phyloP scores from a whole-genome alignment of 2,329 filamentous ascomycete genomes.

The Diplocarpon mali region DNA sequence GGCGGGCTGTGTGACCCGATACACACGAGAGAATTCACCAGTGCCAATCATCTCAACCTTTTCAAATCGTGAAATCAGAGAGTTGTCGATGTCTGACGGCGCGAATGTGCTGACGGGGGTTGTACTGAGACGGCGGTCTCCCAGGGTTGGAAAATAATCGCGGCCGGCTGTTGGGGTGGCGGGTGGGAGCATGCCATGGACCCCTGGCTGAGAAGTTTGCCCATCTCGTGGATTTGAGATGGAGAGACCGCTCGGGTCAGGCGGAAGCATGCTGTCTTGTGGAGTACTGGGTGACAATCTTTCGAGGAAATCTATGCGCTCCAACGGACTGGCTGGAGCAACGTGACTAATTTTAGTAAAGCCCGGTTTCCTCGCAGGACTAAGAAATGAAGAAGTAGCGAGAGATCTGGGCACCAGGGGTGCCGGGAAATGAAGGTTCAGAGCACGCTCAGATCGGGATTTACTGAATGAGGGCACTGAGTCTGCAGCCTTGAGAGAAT shows the following conservation, averaged over 20 bases:
- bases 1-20: constrained; percentile 51
- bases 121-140: constrained; percentile 49
- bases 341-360: constrained; percentile 42
- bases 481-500: constrained; percentile 27
- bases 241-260: constrained; percentile 72
- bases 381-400: constrained; percentile 24
- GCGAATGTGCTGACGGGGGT: constrained; percentile 59
- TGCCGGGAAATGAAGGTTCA: constrained; percentile 21
- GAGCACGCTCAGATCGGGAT: constrained; percentile 27
- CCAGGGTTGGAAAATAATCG: constrained; percentile 43
- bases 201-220: constrained; percentile 13
- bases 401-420: constrained; percentile 22
- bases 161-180: constrained; percentile 68
- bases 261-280: constrained; percentile 59
- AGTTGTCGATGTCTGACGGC: constrained; percentile 64
- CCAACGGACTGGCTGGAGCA: constrained; percentile 50
- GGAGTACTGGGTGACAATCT: constrained; percentile 63
- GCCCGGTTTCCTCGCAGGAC: constrained; percentile 30
- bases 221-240: constrained; percentile 53
- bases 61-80: constrained; percentile 64
- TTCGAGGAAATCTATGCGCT: constrained; percentile 40
- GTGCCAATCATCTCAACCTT: constrained; percentile 71
- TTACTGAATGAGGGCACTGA: constrained; percentile 32
- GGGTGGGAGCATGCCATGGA: constrained; percentile 46
- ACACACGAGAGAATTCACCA: constrained; percentile 91